Evolutionary conservation across 768 basidiomycete species (phyloP), one percentile per base, ranked within the genome.

Genomic region (Lentinus brumalis): DNA sequence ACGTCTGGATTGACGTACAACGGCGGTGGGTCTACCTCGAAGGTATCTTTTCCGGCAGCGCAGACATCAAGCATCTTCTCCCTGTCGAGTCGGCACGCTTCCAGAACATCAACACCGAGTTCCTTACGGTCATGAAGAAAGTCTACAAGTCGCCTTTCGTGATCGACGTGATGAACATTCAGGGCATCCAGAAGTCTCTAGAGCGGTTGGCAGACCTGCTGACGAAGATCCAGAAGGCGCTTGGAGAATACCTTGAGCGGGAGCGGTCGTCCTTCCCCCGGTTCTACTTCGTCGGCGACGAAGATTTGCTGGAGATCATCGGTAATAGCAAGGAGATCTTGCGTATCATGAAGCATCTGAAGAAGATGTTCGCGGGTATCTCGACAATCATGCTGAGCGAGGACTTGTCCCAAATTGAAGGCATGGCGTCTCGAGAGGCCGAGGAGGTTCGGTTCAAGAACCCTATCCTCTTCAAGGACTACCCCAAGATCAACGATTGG

Each of bases 361-460:
- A 98, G 81, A 99, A 99, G 83, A 99, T 99, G 97, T 99, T 99
- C 75, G 97, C 97, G 21, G 97, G 97, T 30, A 89, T 99, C 41
- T 89, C 94, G 1, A 95, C 94, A 0, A 82, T 98, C 66, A 82
- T 79, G 67, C 81, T 98, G 30, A 93, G 97, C 71, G 92, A 94
- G 16, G 94, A 95, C 50, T 72, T 91, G 63, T 89, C 92, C 5
- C 85, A 89, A 70, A 96, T 98, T 58, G 87, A 88, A 64, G 95
- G 92, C 54, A 96, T 98, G 88, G 86, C 92, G 12, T 98, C 97
- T 1, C 82, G 94, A 59, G 97, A 99, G 72, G 97, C 96, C 44
- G 97, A 99, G 74, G 90, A 95, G 71, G 91, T 99, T 15, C 76
- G 73, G 8, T 98, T 98, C 77, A 83, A 85, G 47, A 82, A 86